Base-by-base conservation (phyloP, 805 yeast species). In the Wickerhamomyces canadensis region DNA sequence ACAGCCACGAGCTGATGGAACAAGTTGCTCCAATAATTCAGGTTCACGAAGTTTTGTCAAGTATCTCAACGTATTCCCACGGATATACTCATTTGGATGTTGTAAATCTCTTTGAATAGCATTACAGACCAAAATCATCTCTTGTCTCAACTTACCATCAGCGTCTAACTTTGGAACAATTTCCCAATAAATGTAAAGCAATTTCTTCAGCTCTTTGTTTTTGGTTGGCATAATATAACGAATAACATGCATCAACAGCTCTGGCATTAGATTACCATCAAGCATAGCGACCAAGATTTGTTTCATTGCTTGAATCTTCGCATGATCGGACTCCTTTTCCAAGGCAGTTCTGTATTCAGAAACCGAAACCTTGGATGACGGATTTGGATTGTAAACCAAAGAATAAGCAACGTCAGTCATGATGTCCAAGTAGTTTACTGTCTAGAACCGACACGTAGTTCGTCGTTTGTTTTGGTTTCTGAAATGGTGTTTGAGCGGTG, bases 101-200 rank as follows among this genome's bases (percentile, higher is more conserved):
- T 89, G 97, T 52, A 93, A 74, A 60, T 93, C 99, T 62, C 88
- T 89, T 63, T 93, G 95, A 55, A 93, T 87, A 37, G 98, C 96
- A 61, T 94, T 94, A 68, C 98, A 93, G 35, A 91, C 98, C 47
- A 93, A 76, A 63, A 94, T 91, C 98, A 93, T 93, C 67, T 93
- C 99, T 61, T 91, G 98, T 65, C 86, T 86, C 72, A 94, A 76
- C 61, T 86, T 87, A 4, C 98, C 98, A 36, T 83, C 83, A 26
- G 72, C 69, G 51, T 87, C 95, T 48, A 83, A 69, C 64, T 94
- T 94, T 38, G 96, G 94, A 58, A 96, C 94, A 39, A 91, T 86
- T 63, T 93, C 99, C 98, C 98, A 93, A 68, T 93, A 93, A 54
- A 87, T 85, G 56, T 91, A 93, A 46, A 94, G 70, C 57, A 93